These are phyloP conservation scores for Nissolia schottii DNA, from an alignment of 306 rosid species.

Conservation along the genomic window DNA sequence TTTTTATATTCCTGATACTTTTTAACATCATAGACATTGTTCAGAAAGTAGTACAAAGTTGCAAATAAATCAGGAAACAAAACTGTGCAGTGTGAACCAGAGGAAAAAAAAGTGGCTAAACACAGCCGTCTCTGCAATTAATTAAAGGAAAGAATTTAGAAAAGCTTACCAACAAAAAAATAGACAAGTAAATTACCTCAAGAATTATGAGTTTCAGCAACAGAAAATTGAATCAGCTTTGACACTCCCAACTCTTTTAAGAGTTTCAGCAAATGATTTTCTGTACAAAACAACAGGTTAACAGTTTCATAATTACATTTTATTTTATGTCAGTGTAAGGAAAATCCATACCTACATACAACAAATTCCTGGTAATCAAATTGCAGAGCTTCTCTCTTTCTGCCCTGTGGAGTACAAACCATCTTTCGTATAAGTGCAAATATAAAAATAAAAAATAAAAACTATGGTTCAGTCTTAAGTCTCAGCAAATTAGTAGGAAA, in stretches of 20 bases:
- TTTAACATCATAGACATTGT: background rate
- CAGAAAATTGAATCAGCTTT: constrained; percentile 68
- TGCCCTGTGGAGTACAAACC: constrained; percentile 9
- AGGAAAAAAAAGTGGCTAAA: background rate
- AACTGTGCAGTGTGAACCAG: background rate
- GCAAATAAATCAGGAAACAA: background rate
- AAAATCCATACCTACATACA: constrained; percentile 15
- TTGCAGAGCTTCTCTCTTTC: constrained; percentile 9
- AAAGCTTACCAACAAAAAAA: constrained; percentile 5
- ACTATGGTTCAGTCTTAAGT: background rate
- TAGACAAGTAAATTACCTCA: constrained; percentile 50
- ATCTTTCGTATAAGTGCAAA: constrained; percentile 8
- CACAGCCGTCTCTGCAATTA: background rate
- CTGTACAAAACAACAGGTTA: constrained; percentile 41
- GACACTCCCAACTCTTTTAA: constrained; percentile 59
- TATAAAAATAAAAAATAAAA: constrained; percentile 12
- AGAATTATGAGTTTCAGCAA: constrained; percentile 87
- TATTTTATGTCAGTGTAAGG: background rate
- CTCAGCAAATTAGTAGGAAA: background rate
- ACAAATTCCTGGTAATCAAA: background rate
- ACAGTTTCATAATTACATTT: background rate
- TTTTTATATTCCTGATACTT: background rate
- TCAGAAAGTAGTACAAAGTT: background rate
- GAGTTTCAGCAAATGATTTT: constrained; percentile 70
- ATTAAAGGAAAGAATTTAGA: background rate